Percentiles rank a stretch among this genome's conserved stretches.
Conservation (phyloP, 495 filamentous ascomycete genomes). For the Neurospora tetraspora region DNA sequence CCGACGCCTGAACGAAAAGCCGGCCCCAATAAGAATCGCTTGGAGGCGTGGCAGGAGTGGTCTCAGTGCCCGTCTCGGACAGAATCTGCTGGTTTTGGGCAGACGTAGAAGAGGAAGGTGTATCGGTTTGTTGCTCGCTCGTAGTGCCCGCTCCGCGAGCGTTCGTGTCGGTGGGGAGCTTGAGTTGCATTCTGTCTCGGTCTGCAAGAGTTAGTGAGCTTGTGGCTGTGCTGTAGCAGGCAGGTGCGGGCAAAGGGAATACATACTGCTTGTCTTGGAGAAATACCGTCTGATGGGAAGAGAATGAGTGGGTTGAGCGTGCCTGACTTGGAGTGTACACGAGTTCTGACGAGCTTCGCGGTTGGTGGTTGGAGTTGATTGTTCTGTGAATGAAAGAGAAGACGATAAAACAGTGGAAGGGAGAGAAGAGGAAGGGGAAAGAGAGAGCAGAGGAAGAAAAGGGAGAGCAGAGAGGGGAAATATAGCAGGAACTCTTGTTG, state of each 20-base stretch:
- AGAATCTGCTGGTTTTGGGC: background rate
- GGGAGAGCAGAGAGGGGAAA: background rate
- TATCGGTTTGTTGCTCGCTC: background rate
- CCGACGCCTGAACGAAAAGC: background rate
- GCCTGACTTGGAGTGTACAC: background rate
- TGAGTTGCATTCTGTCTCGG: background rate
- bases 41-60: background rate
- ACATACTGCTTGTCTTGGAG: background rate
- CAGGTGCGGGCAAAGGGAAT: background rate
- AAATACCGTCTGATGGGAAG: background rate
- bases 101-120: background rate
- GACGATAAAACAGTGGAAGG: background rate
- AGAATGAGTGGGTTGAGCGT: background rate
- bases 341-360: background rate
- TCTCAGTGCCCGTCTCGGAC: background rate
- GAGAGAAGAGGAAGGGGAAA: background rate
- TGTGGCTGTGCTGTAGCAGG: background rate
- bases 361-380: background rate
- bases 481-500: background rate
- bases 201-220: background rate
- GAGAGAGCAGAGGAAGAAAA: background rate
- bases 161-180: background rate
- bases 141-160: background rate
- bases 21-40: background rate
- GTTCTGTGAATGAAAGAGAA: background rate